These are phyloP conservation scores for Diaporthe vaccinii DNA, from an alignment of 2,329 filamentous ascomycete genomes.

Conservation along the genomic window DNA sequence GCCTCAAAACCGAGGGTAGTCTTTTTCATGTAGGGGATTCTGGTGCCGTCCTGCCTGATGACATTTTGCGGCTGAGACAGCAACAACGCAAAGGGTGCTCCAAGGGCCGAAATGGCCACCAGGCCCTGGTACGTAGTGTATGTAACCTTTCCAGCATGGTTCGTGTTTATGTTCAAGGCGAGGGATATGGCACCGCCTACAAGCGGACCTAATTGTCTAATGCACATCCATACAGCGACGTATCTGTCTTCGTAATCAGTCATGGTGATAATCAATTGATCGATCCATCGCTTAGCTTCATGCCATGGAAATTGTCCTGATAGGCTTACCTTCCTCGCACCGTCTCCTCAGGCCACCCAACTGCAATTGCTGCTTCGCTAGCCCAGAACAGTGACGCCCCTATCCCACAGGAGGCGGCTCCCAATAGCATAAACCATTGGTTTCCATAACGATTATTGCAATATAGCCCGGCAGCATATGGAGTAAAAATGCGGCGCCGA, in stretches of 20 bases:
- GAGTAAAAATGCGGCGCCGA: slow-evolving; percentile 57
- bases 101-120: slow-evolving; percentile 62
- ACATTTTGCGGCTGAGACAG: slow-evolving; percentile 61
- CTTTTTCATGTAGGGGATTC: slow-evolving; percentile 48
- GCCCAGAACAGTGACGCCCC: slow-evolving; percentile 78
- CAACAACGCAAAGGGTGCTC: slow-evolving; percentile 56
- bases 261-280: not conserved
- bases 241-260: slow-evolving; percentile 48
- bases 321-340: slow-evolving; percentile 61
- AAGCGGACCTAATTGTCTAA: slow-evolving; percentile 57
- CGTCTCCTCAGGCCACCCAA: slow-evolving; percentile 73
- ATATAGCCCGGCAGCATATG: slow-evolving; percentile 75
- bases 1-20: slow-evolving; percentile 50
- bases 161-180: slow-evolving; percentile 57
- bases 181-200: slow-evolving; percentile 65
- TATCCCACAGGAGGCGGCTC: slow-evolving; percentile 72
- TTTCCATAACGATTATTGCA: slow-evolving; percentile 73
- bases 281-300: too few relatives aligned
- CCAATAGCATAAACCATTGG: slow-evolving; percentile 74
- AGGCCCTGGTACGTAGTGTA: slow-evolving; percentile 59
- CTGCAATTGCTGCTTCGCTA: slow-evolving; percentile 75
- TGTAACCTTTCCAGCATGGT: slow-evolving; percentile 53
- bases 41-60: slow-evolving; percentile 57
- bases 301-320: too few relatives aligned
- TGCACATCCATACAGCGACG: slow-evolving; percentile 64